Percentiles rank a stretch among this genome's conserved stretches.
phyloP scores from a whole-genome alignment of 208 protist species.

The Wallacemonas sp. region DNA sequence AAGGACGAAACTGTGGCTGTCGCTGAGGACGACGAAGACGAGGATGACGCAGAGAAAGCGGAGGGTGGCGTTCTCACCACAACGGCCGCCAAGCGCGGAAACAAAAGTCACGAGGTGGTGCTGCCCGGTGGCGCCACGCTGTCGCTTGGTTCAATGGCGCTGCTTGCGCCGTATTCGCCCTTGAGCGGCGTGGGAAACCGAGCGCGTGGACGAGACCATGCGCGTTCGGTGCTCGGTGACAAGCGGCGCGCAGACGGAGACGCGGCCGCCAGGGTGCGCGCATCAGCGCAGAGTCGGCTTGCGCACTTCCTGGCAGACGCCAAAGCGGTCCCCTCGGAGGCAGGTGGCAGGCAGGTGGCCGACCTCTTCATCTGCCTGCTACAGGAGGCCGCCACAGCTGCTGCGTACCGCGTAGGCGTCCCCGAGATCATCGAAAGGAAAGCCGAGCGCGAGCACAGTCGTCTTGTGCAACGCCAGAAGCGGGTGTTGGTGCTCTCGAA shows the following conservation, averaged over 20 bases:
- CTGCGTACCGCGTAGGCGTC: slow-evolving; percentile 40
- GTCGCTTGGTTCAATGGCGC: not conserved
- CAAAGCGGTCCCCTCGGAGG: not conserved
- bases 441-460: slow-evolving; percentile 11
- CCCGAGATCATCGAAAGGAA: slow-evolving; percentile 29
- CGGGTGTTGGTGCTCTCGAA: slow-evolving; percentile 1
- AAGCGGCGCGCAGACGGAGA: not conserved
- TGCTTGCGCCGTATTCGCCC: slow-evolving; percentile 1
- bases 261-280: not conserved
- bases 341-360: not conserved
- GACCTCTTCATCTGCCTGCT: slow-evolving; percentile 20
- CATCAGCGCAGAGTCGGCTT: not conserved
- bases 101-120: not conserved
- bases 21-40: slow-evolving; percentile 9
- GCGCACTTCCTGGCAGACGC: not conserved
- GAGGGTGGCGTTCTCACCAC: not conserved
- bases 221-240: no score
- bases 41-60: not conserved
- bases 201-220: not conserved
- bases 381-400: slow-evolving; percentile 46
- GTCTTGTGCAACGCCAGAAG: not conserved
- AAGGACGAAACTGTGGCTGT: slow-evolving; percentile 6
- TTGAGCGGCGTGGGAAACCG: not conserved
- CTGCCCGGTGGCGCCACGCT: not conserved
- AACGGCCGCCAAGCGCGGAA: not conserved